Conservation (phyloP, 331 rosid genomes). For the Dryas integrifolia region DNA sequence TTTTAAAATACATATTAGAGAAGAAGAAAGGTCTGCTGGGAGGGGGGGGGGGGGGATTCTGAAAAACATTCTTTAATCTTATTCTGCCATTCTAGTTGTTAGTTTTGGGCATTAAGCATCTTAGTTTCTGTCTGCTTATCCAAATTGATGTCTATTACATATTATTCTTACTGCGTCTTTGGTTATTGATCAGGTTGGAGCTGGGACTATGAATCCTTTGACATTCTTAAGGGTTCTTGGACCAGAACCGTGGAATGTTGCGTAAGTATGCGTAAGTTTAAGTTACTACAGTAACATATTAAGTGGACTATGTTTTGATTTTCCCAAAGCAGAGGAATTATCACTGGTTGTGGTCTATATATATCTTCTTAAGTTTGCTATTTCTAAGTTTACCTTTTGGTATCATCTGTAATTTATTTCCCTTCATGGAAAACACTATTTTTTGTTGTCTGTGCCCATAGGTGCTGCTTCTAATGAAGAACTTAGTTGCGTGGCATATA, state of each 20-base stretch:
- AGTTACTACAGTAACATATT: neutral
- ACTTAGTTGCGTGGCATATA: too few species aligned
- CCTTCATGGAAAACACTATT: too few species aligned
- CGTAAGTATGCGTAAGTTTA: slow-evolving; percentile 77
- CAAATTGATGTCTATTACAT: neutral
- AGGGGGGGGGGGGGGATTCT: too few species aligned
- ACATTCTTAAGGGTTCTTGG: slow-evolving; percentile 96
- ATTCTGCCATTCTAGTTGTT: neutral
- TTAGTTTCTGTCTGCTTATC: neutral
- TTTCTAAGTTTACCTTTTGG: neutral
- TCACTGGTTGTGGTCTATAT: neutral
- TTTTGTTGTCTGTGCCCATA: too few species aligned
- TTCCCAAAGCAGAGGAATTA: neutral
- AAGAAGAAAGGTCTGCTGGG: too few species aligned
- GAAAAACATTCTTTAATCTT: neutral
- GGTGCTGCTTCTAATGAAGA: too few species aligned
- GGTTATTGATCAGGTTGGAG: slow-evolving; percentile 76
- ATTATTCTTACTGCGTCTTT: slow-evolving; percentile 19
- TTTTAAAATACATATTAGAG: too few species aligned
- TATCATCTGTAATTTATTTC: too few species aligned
- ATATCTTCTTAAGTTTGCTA: neutral
- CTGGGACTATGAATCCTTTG: slow-evolving; percentile 98
- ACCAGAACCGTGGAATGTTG: slow-evolving; percentile 99
- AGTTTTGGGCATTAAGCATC: neutral
- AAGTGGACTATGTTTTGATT: neutral